Evolutionary conservation across 2,329 filamentous ascomycete genomes (phyloP).

Genomic region (Colletotrichum godetiae): DNA sequence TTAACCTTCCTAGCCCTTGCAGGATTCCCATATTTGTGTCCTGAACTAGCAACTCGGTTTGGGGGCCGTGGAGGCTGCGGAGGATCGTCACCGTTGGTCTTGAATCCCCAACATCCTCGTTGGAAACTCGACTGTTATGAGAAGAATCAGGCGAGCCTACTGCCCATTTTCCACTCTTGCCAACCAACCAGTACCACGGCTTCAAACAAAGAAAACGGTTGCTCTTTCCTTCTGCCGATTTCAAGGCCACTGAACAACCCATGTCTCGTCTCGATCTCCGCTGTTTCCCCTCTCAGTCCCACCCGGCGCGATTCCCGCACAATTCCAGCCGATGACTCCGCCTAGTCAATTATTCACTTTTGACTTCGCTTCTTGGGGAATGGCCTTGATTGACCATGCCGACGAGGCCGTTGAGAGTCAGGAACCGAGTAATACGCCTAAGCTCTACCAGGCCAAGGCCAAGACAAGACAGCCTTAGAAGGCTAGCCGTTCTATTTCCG

Average conservation of each 20-base stretch:
- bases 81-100: not conserved
- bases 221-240: conserved; percentile 11
- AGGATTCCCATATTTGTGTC: conserved; percentile 4
- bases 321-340: not conserved
- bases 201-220: not conserved
- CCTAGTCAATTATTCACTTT: not conserved
- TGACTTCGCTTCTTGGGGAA: not conserved
- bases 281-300: not conserved
- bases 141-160: not conserved
- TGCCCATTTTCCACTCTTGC: not conserved
- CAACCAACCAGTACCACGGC: not conserved
- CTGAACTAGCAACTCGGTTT: conserved; percentile 4
- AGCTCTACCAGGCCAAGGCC: not conserved
- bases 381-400: not conserved
- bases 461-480: not conserved
- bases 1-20: conserved; percentile 6
- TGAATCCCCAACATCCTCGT: not conserved
- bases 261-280: not conserved
- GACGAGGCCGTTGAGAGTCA: not conserved
- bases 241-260: not conserved
- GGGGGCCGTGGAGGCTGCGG: not conserved
- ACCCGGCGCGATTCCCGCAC: not conserved
- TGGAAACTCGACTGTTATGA: not conserved
- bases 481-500: conserved; percentile 24
- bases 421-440: not conserved